These are phyloP conservation scores for Candida koratica DNA, from an alignment of 805 yeast genomes.

Conservation along the genomic window DNA sequence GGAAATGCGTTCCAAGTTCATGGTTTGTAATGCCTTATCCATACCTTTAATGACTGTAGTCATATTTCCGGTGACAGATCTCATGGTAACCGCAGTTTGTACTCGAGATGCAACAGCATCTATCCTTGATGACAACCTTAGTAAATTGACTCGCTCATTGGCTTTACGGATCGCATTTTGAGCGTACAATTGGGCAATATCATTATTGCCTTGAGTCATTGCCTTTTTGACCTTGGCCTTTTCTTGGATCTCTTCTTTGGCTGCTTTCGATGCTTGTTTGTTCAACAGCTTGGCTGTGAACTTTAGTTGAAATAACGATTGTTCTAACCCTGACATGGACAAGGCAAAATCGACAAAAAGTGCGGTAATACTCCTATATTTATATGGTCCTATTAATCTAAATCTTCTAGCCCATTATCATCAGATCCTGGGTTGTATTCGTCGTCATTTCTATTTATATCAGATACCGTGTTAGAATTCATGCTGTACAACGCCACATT, in stretches of 20 bases:
- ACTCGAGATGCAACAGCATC: constrained; percentile 96
- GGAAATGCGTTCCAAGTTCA: constrained; percentile 91
- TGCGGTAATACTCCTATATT: too few species aligned
- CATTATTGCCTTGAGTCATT: constrained; percentile 76
- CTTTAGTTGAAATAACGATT: constrained; percentile 63
- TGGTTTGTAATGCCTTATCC: constrained; percentile 93
- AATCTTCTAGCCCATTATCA: constrained; percentile 1
- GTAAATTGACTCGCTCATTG: constrained; percentile 76
- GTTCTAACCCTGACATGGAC: constrained; percentile 42
- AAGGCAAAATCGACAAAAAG: too few species aligned
- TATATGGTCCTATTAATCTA: too few species aligned
- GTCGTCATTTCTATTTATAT: too few species aligned
- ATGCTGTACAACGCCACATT: too few species aligned
- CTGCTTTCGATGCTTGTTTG: constrained; percentile 85
- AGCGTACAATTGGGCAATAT: constrained; percentile 90
- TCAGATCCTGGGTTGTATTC: too few species aligned
- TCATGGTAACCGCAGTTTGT: constrained; percentile 97
- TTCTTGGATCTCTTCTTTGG: constrained; percentile 84
- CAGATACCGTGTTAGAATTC: too few species aligned
- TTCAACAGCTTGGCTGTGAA: constrained; percentile 93
- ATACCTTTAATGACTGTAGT: constrained; percentile 87
- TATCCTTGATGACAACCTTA: constrained; percentile 80
- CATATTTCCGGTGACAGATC: constrained; percentile 92
- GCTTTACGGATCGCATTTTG: constrained; percentile 92
- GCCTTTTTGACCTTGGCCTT: constrained; percentile 89